Evolutionary conservation across 805 yeast genomes (phyloP).

Genomic region (Metschnikowia cubensis): DNA sequence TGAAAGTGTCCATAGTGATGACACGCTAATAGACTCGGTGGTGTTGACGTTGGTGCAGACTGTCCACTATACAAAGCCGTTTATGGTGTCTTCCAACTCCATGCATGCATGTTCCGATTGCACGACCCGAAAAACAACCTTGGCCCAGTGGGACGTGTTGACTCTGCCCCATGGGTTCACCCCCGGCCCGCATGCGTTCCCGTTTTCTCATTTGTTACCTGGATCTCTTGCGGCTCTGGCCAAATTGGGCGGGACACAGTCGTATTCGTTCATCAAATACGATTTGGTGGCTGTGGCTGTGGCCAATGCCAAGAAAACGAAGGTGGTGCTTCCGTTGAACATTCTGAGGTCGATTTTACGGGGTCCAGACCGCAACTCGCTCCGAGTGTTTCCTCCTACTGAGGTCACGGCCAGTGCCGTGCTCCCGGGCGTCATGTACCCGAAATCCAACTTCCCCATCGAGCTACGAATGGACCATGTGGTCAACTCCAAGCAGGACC

Average conservation of each 20-base stretch:
- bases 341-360: constrained; percentile 72
- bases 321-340: constrained; percentile 58
- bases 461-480: constrained; percentile 80
- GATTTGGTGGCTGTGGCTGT: constrained; percentile 64
- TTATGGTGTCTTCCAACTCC: constrained; percentile 47
- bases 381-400: constrained; percentile 94
- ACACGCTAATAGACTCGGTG: constrained; percentile 45
- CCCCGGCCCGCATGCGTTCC: constrained; percentile 77
- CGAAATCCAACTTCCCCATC: constrained; percentile 78
- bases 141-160: constrained; percentile 88
- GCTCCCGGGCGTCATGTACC: constrained; percentile 84
- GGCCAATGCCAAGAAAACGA: constrained; percentile 21
- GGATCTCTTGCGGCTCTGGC: constrained; percentile 83
- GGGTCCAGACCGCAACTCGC: constrained; percentile 80
- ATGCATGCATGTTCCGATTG: constrained; percentile 59
- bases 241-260: constrained; percentile 52
- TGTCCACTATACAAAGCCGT: constrained; percentile 62
- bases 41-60: constrained; percentile 69
- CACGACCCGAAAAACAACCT: constrained; percentile 47
- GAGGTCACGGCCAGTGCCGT: constrained; percentile 82
- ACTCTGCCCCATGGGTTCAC: constrained; percentile 54
- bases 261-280: constrained; percentile 58
- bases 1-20: neutral
- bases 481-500: constrained; percentile 43
- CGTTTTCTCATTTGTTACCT: constrained; percentile 84